Evolutionary conservation across 208 protist species (phyloP).

Genomic region (Acanthamoeba sp.): DNA sequence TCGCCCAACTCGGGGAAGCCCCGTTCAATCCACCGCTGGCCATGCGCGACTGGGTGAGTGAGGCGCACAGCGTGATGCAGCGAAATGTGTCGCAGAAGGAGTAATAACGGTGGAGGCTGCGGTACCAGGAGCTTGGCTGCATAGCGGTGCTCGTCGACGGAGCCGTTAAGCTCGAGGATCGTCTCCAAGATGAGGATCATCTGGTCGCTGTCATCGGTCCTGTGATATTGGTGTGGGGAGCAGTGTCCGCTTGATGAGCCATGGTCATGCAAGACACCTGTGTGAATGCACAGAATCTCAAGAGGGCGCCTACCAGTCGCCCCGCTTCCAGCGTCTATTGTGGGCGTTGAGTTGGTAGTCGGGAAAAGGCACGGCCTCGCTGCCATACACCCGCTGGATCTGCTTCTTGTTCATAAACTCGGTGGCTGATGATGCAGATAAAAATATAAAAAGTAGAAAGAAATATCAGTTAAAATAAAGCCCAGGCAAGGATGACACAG

Average conservation of each 20-base stretch:
- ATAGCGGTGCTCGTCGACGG: slow-evolving; percentile 10
- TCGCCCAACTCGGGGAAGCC: slow-evolving; percentile 86
- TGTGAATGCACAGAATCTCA: too few species aligned
- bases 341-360: slow-evolving; percentile 81
- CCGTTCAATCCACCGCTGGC: slow-evolving; percentile 76
- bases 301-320: slow-evolving; percentile 72
- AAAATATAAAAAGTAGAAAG: too few species aligned
- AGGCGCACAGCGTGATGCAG: too few species aligned
- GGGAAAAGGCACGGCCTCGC: slow-evolving; percentile 78
- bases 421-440: too few species aligned
- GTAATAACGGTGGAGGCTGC: too few species aligned
- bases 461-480: too few species aligned
- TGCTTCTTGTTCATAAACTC: slow-evolving; percentile 80
- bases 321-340: slow-evolving; percentile 79
- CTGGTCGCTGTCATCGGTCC: slow-evolving; percentile 88
- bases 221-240: background rate
- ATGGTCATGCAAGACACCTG: background rate
- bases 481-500: too few species aligned
- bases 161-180: slow-evolving; percentile 76
- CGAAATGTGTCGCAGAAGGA: background rate
- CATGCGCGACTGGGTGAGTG: too few species aligned
- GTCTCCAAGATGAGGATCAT: slow-evolving; percentile 83
- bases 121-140: background rate
- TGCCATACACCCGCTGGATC: slow-evolving; percentile 63
- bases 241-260: background rate